These are phyloP conservation scores for Triglochin maritima DNA, from an alignment of 106 monocot genomes.

Conservation along the genomic window DNA sequence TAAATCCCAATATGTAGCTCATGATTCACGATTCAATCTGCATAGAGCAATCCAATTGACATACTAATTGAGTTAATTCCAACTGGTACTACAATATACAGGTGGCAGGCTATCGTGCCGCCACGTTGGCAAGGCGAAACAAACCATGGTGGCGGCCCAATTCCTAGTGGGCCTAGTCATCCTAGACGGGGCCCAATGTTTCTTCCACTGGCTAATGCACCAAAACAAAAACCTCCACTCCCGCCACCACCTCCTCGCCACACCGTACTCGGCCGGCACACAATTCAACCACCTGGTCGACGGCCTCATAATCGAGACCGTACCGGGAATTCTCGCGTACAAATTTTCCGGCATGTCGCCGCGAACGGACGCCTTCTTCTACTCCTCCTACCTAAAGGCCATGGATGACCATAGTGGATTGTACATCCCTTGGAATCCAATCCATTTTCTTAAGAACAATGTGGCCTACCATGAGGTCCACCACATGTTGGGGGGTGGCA, in stretches of 20 bases:
- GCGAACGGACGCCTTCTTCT: not conserved
- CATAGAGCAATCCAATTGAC: too few relatives aligned
- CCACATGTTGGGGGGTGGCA: slow-evolving; percentile 1
- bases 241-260: not conserved
- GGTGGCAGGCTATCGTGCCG: too few relatives aligned
- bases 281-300: slow-evolving; percentile 7
- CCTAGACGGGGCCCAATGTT: slow-evolving; percentile 2
- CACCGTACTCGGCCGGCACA: not conserved
- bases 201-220: slow-evolving; percentile 8
- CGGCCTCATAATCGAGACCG: slow-evolving; percentile 4
- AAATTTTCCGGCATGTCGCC: slow-evolving; percentile 7
- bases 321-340: not conserved
- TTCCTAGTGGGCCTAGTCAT: not conserved
- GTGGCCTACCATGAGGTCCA: slow-evolving; percentile 8
- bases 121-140: too few relatives aligned
- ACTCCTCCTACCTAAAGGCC: not conserved
- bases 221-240: slow-evolving; percentile 3
- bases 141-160: not conserved
- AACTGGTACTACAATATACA: too few relatives aligned
- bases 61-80: too few relatives aligned
- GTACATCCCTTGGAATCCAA: slow-evolving; percentile 4
- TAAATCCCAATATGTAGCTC: too few relatives aligned
- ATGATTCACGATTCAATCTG: too few relatives aligned
- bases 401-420: slow-evolving; percentile 7
- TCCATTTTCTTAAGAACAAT: not conserved